Percentiles rank a stretch among this genome's conserved stretches.
Evolutionary conservation across 2,329 filamentous ascomycete genomes (phyloP).

Genomic region (Paracamarosporium sp.): DNA sequence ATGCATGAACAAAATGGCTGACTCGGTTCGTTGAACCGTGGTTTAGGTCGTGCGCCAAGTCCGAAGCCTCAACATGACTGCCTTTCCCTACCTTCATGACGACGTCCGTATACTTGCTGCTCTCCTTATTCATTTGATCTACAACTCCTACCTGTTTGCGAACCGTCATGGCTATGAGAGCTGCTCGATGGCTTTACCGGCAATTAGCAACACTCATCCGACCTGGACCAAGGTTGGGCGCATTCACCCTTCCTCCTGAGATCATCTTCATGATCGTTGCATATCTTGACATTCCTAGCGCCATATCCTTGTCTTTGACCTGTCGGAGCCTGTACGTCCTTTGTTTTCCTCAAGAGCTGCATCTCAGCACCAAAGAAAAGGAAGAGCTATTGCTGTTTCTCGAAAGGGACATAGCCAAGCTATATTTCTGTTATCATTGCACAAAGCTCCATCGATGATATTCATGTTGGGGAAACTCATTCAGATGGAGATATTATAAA

Average conservation of each 20-base stretch:
- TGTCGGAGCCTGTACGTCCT: constrained; percentile 18
- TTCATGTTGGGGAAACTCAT: constrained; percentile 15
- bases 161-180: constrained; percentile 2
- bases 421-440: constrained; percentile 27
- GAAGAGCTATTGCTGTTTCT: constrained; percentile 23
- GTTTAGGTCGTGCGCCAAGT: neutral
- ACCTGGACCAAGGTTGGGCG: constrained; percentile 10
- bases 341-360: constrained; percentile 11
- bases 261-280: constrained; percentile 23
- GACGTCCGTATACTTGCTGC: neutral
- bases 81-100: neutral
- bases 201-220: constrained; percentile 10
- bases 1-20: too few species aligned
- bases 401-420: constrained; percentile 16
- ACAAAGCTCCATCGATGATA: constrained; percentile 27
- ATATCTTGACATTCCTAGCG: constrained; percentile 15
- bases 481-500: constrained; percentile 4
- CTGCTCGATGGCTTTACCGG: constrained; percentile 5
- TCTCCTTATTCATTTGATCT: too few species aligned
- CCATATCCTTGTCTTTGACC: constrained; percentile 22
- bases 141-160: too few species aligned
- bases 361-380: constrained; percentile 12
- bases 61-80: neutral
- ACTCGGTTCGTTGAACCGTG: neutral
- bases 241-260: constrained; percentile 21